These are phyloP conservation scores for Yamadazyma takamatsuzukensis DNA, from an alignment of 805 yeast genomes.

Conservation along the genomic window DNA sequence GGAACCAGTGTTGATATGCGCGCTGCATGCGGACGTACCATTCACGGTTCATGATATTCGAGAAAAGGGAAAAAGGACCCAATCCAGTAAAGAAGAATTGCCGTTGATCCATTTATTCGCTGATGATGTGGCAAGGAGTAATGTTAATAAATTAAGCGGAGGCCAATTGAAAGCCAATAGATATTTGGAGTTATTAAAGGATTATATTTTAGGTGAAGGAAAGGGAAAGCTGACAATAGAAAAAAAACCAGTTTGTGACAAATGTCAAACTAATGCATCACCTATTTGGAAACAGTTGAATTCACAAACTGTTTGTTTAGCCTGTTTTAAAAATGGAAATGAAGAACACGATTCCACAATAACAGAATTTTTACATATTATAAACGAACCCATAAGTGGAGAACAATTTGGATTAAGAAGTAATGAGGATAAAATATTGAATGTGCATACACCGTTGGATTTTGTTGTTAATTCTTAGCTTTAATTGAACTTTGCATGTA, in stretches of 20 bases:
- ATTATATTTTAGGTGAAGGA: slow-evolving; percentile 13
- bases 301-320: slow-evolving; percentile 22
- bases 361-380: slow-evolving; percentile 16
- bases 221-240: neutral
- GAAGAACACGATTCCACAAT: slow-evolving; percentile 12
- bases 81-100: slow-evolving; percentile 21
- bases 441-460: slow-evolving; percentile 6
- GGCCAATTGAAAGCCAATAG: slow-evolving; percentile 29
- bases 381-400: slow-evolving; percentile 30
- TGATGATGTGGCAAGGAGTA: slow-evolving; percentile 27
- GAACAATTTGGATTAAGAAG: slow-evolving; percentile 28
- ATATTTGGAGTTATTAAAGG: slow-evolving; percentile 21
- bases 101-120: slow-evolving; percentile 41
- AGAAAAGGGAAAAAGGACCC: slow-evolving; percentile 26
- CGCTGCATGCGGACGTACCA: slow-evolving; percentile 26
- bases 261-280: slow-evolving; percentile 17
- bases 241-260: slow-evolving; percentile 3
- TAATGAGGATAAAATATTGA: slow-evolving; percentile 19
- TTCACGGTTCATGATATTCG: neutral
- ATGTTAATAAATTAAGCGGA: slow-evolving; percentile 19
- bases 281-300: slow-evolving; percentile 35
- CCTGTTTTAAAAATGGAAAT: slow-evolving; percentile 23
- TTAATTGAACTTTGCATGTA: too few species aligned
- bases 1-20: slow-evolving; percentile 43
- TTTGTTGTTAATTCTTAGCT: too few species aligned